Evolutionary conservation across 1,284 basidiomycete genomes (phyloP).

Genomic region (Naganishia cerealis): DNA sequence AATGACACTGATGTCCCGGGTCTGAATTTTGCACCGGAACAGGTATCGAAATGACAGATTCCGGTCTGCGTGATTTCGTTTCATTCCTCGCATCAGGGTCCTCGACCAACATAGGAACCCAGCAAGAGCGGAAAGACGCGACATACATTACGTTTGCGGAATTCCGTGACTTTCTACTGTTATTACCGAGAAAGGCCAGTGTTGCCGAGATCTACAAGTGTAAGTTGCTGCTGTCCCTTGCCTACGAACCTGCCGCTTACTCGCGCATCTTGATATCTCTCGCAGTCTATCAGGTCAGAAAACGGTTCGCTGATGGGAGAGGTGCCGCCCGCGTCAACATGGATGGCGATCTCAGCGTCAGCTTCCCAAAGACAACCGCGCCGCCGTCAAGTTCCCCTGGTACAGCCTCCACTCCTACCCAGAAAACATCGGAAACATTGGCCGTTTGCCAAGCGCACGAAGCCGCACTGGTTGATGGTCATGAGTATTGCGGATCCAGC

Average conservation of each 20-base stretch:
- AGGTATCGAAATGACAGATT: slow-evolving; percentile 70
- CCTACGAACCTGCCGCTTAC: neutral
- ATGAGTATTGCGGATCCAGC: slow-evolving; percentile 55
- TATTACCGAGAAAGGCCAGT: slow-evolving; percentile 77
- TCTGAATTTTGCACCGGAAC: slow-evolving; percentile 11
- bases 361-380: slow-evolving; percentile 47
- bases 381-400: slow-evolving; percentile 2
- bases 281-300: slow-evolving; percentile 67
- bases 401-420: slow-evolving; percentile 5
- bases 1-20: neutral
- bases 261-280: neutral
- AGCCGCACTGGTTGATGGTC: slow-evolving; percentile 46
- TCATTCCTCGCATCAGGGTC: slow-evolving; percentile 64
- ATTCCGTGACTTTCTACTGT: slow-evolving; percentile 84
- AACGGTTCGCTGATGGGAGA: slow-evolving; percentile 71
- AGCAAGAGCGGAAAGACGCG: slow-evolving; percentile 35
- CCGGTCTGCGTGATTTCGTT: slow-evolving; percentile 75
- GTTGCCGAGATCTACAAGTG: slow-evolving; percentile 75
- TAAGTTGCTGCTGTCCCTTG: slow-evolving; percentile 45
- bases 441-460: slow-evolving; percentile 38
- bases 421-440: slow-evolving; percentile 27
- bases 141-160: slow-evolving; percentile 71
- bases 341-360: slow-evolving; percentile 66
- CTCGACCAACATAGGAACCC: slow-evolving; percentile 56
- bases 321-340: slow-evolving; percentile 76